Evolutionary conservation across 495 filamentous ascomycete species (phyloP), one percentile per base, ranked within the genome.

Genomic region (Lasiosphaeria ovina): DNA sequence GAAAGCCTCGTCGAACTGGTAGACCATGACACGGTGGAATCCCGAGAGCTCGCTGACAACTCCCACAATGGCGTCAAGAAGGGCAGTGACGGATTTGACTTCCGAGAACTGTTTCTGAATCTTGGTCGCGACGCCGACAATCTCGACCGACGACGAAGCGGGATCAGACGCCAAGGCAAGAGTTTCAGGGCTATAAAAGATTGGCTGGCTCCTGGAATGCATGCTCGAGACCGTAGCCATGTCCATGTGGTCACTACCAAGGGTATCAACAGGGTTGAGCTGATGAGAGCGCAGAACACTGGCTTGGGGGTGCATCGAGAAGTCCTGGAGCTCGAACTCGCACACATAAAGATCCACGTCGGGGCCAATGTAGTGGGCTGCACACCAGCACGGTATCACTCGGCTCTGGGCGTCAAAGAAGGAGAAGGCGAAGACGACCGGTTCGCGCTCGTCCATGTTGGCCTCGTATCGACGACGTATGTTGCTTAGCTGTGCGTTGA

Each of bases 261-360:
- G 60, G 12, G 66, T 66, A 35, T 68, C 55, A 44, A 66, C n/a
- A 10, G 63, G 66, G n/a, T 61, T 45, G 4, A 2, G 45, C 1
- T 38, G 33, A n/a, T 60, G 58, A 10, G 60, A 40, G 45, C 49
- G 33, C 9, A 40, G 35, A 3, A 54, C 36, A 3, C 32, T 55
- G 44, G 60, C 42, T 40, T 59, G n/a, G 4, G 66, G 66, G 56
- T 68, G 66, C 51, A 54, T 47, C 40, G 57, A 58, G 49, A 61
- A 66, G 42, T 68, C 63, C 34, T 68, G 66, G 34, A 68, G 51
- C 47, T 68, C 66, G n/a, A 68, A 68, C 38, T 68, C 66, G 55
- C 66, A 68, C n/a, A 68, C 31, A 11, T 63, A 68, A 12, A 68
- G 60, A 47, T 64, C 63, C 24, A 42, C 16, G 4, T 61, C 58